Percentiles rank a stretch among this genome's conserved stretches.
Evolutionary conservation across 768 basidiomycete species (phyloP).

Genomic region (Saitozyma sp.): DNA sequence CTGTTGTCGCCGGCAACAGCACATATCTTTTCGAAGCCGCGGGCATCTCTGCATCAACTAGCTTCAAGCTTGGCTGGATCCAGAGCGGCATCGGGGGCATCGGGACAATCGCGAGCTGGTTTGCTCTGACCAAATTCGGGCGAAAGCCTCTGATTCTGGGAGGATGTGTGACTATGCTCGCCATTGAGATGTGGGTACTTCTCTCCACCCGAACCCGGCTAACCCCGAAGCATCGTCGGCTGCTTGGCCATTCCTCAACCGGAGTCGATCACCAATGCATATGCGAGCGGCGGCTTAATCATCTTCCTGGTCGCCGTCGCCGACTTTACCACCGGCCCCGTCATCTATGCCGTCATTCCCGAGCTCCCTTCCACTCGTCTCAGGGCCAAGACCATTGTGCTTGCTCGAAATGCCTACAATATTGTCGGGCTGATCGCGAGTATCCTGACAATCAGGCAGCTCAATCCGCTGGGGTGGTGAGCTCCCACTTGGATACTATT

Average conservation of each 20-base stretch:
- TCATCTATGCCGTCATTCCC: slow-evolving; percentile 37
- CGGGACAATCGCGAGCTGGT: slow-evolving; percentile 26
- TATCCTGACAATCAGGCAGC: slow-evolving; percentile 30
- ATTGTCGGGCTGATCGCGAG: slow-evolving; percentile 20
- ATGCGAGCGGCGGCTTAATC: slow-evolving; percentile 49
- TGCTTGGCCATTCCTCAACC: slow-evolving; percentile 47
- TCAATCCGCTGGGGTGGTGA: too few relatives aligned
- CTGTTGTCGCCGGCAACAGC: slow-evolving; percentile 27
- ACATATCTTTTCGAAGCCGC: slow-evolving; percentile 41
- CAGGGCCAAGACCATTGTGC: slow-evolving; percentile 36
- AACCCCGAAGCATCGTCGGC: slow-evolving; percentile 11
- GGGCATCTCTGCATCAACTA: slow-evolving; percentile 5
- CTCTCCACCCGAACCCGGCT: slow-evolving; percentile 47
- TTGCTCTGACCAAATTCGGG: slow-evolving; percentile 25
- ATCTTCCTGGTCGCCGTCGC: slow-evolving; percentile 50
- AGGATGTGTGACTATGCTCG: slow-evolving; percentile 44
- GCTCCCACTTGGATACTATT: too few relatives aligned
- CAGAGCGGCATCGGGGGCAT: too few relatives aligned
- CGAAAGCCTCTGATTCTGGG: slow-evolving; percentile 50
- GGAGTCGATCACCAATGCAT: slow-evolving; percentile 22
- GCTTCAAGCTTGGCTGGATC: slow-evolving; percentile 12
- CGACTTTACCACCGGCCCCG: slow-evolving; percentile 46
- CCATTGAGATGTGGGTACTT: too few relatives aligned
- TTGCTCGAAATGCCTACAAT: slow-evolving; percentile 35
- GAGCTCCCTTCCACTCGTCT: slow-evolving; percentile 32